phyloP scores from a whole-genome alignment of 1,284 basidiomycete species.

The Rhodotorula sp. region DNA sequence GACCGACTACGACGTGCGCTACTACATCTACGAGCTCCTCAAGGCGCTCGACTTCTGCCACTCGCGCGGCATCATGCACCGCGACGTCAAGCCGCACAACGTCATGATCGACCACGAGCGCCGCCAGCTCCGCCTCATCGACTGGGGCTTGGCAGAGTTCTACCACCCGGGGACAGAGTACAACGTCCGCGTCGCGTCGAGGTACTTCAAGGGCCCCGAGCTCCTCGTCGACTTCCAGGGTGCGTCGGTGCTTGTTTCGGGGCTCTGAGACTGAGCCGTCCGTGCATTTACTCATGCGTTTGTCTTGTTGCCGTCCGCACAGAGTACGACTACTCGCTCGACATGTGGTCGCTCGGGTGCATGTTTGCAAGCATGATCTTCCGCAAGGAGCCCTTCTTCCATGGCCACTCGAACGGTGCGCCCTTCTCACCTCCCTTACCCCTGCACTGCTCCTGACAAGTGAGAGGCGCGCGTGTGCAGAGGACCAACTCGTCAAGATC shows the following conservation, averaged over 20 bases:
- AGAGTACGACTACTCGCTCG: constrained; percentile 55
- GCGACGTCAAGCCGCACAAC: constrained; percentile 80
- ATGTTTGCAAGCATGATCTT: constrained; percentile 99
- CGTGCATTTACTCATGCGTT: no score
- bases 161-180: constrained; percentile 93
- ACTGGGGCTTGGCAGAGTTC: constrained; percentile 99
- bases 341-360: constrained; percentile 99
- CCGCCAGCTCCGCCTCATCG: constrained; percentile 91
- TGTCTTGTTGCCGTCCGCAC: neutral
- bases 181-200: constrained; percentile 86
- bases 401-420: constrained; percentile 73
- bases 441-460: neutral
- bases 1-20: constrained; percentile 96
- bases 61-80: constrained; percentile 98
- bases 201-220: constrained; percentile 97
- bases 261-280: no score
- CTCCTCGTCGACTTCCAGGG: constrained; percentile 95
- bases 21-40: constrained; percentile 94
- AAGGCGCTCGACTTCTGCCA: constrained; percentile 98
- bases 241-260: constrained; percentile 66
- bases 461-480: constrained; percentile 49
- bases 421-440: neutral
- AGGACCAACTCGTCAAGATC: constrained; percentile 98
- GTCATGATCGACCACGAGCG: constrained; percentile 99
- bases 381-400: constrained; percentile 99